Percentiles rank a stretch among this genome's conserved stretches.
These are phyloP conservation scores for Rhododendron mucronatum DNA, from an alignment of 148 eudicot species.

Conservation along the genomic window DNA sequence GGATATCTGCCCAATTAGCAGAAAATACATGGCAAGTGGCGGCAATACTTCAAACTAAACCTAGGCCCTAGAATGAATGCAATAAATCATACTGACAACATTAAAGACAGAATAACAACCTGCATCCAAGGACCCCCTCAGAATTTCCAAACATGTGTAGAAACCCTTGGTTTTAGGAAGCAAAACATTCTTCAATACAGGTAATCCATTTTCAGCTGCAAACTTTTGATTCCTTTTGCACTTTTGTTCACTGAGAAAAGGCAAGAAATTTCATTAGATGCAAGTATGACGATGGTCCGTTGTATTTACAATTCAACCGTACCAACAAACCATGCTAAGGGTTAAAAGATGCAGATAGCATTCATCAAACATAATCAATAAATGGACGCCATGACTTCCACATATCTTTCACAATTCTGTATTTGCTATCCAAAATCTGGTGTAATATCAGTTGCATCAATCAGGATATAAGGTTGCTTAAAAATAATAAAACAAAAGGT, in stretches of 20 bases:
- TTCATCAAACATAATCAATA: too few relatives aligned
- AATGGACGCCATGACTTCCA: neutral
- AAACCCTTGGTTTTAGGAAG: slow-evolving; percentile 78
- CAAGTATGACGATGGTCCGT: neutral
- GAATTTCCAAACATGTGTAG: slow-evolving; percentile 53
- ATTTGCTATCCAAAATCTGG: neutral
- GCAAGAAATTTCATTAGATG: neutral
- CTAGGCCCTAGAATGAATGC: neutral
- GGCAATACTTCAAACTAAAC: neutral
- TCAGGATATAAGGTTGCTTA: neutral
- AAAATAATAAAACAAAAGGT: neutral
- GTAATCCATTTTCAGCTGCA: slow-evolving; percentile 59
- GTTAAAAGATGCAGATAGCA: neutral
- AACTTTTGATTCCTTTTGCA: slow-evolving; percentile 51
- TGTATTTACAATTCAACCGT: neutral
- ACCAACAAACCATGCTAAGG: neutral
- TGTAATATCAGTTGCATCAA: neutral
- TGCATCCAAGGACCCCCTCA: slow-evolving; percentile 68
- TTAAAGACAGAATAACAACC: slow-evolving; percentile 29
- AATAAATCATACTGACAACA: neutral
- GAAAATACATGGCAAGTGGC: neutral
- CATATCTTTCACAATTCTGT: neutral
- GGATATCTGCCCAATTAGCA: neutral
- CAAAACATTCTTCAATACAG: slow-evolving; percentile 58
- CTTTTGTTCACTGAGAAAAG: slow-evolving; percentile 48